These are phyloP conservation scores for Strobilomyces echinocephalus DNA, from an alignment of 768 basidiomycete genomes.

Conservation along the genomic window DNA sequence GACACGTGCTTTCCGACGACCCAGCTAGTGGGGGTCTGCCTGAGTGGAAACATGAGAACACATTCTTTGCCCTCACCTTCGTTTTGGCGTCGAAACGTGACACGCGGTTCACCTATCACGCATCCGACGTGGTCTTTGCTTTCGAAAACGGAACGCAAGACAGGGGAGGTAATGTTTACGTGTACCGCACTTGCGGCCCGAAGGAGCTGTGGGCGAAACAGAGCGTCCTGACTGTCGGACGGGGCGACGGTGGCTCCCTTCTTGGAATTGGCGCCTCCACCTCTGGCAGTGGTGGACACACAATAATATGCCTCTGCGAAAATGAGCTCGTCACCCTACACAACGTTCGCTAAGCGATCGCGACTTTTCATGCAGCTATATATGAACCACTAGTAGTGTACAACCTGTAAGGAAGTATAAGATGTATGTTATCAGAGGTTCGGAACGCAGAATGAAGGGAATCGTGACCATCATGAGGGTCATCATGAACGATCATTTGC, in stretches of 20 bases:
- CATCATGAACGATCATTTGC: slow-evolving; percentile 33
- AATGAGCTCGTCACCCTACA: slow-evolving; percentile 62
- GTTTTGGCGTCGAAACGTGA: slow-evolving; percentile 92
- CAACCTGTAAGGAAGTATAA: slow-evolving; percentile 34
- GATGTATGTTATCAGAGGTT: slow-evolving; percentile 33
- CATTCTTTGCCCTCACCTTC: slow-evolving; percentile 86
- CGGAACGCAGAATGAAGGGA: slow-evolving; percentile 24
- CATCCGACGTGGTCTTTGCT: slow-evolving; percentile 57
- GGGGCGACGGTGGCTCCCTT: slow-evolving; percentile 65
- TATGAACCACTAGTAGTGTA: slow-evolving; percentile 29
- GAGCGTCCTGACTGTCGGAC: slow-evolving; percentile 71
- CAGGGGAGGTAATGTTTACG: slow-evolving; percentile 78
- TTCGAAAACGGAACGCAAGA: slow-evolving; percentile 74
- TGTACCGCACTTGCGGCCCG: slow-evolving; percentile 60
- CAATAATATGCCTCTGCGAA: slow-evolving; percentile 74
- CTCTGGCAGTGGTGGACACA: slow-evolving; percentile 27
- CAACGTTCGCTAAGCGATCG: slow-evolving; percentile 25
- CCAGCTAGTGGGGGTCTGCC: slow-evolving; percentile 22
- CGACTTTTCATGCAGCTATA: slow-evolving; percentile 20
- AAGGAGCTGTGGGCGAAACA: slow-evolving; percentile 70
- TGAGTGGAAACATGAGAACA: slow-evolving; percentile 71
- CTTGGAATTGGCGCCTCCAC: slow-evolving; percentile 65
- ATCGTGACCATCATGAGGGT: slow-evolving; percentile 32
- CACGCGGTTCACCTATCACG: slow-evolving; percentile 80
- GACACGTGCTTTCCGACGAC: slow-evolving; percentile 44